phyloP scores from a whole-genome alignment of 208 protist species.

The Leishmania arabica region DNA sequence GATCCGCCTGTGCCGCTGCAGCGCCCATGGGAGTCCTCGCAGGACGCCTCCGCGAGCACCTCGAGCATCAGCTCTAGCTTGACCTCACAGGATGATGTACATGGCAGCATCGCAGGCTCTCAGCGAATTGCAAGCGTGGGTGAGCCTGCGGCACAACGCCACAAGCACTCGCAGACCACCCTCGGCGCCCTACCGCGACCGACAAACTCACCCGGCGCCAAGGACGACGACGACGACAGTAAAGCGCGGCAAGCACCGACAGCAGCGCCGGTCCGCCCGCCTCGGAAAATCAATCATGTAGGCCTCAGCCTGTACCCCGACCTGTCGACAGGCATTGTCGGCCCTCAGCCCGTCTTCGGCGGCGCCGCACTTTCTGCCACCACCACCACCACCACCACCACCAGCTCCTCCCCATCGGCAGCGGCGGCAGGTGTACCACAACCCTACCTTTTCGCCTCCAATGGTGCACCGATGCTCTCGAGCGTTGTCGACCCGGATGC shows the following conservation, averaged over 20 bases:
- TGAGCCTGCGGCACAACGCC: conserved; percentile 10
- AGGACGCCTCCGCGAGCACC: neutral
- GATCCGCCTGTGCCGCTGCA: conserved; percentile 11
- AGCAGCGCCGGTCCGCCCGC: conserved; percentile 5
- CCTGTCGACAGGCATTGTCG: conserved; percentile 14
- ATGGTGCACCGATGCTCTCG: conserved; percentile 14
- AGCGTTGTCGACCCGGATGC: conserved; percentile 12
- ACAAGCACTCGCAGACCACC: conserved; percentile 13
- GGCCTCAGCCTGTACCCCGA: conserved; percentile 25
- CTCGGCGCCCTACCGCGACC: neutral
- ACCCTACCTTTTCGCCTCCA: conserved; percentile 16
- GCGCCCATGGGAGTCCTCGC: neutral
- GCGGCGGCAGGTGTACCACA: neutral
- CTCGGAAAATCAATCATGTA: conserved; percentile 10
- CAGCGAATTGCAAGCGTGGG: conserved; percentile 4
- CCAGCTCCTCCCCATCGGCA: neutral
- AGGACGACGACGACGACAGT: neutral
- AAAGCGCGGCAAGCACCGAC: neutral
- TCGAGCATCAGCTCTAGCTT: conserved; percentile 5
- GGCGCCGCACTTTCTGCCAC: conserved; percentile 9
- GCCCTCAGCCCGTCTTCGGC: conserved; percentile 39
- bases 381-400: neutral
- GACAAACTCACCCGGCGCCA: neutral
- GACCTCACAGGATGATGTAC: neutral
- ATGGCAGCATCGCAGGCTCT: neutral